Base-by-base conservation (phyloP, 768 basidiomycete genomes). In the Phanerochaete carnosa region DNA sequence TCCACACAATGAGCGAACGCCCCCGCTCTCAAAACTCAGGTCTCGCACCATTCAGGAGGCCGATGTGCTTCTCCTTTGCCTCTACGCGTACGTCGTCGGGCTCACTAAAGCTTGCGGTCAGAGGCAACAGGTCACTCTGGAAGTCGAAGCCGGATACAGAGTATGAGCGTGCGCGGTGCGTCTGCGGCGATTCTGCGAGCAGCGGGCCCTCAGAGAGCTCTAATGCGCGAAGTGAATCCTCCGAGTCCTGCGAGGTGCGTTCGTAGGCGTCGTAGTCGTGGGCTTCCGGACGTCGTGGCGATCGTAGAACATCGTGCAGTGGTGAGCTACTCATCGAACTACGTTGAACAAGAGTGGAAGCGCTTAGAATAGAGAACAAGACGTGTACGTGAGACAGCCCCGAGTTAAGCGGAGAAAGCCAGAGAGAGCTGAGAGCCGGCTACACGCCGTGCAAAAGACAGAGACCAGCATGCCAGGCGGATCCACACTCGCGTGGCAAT, bases 71-170 rank as follows among this genome's bases (percentile, higher is more conserved):
- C 69, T 92, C 90, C 28, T 78, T 74, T 32, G 64, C 71, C 46
- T 81, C 83, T 25, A 75, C 75, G 43, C 77, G 73, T 13, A 79
- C 69, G 45, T 76, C 72, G 23, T 86, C 86, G 12, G 85, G 83
- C 60, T 92, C 90, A 53, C 89, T 88, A 62, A 94, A 72, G 69
- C 90, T 94, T 11, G 85, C 78, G 61, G 83, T 90, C 50, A 94
- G 77, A 1, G 92, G 94, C 35, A 95, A 76, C 67, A 94, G 75
- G 64, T 91, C 87, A 49, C 80, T 80, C 70, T 90, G 84, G 66
- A 93, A 93, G 65, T 93, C 85, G 71, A 94, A 93, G 7, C 88
- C 87, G 7, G 86, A 80, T 50, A 87, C 73, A 52, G 90, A 92
- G 72, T 87, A 86, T 1, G 89, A 85, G 23, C 89, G 60, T 3